Percentiles rank a stretch among this genome's conserved stretches.
phyloP scores from a whole-genome alignment of 495 filamentous ascomycete genomes.

The Margaritispora aquatica region DNA sequence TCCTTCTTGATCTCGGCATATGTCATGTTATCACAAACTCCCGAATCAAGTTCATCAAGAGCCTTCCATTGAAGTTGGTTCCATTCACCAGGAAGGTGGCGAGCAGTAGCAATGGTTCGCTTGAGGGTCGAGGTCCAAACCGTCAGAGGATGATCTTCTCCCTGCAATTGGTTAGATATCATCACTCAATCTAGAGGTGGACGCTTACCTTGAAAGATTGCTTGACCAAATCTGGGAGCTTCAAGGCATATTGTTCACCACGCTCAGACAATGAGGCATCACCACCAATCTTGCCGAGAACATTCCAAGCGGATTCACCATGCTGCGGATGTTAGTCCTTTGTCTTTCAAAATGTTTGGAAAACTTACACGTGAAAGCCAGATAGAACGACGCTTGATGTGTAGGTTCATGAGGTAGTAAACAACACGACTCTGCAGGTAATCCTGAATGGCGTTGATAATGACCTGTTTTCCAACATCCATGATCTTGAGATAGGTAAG shows the following conservation, averaged over 20 bases:
- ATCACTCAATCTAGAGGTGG: neutral
- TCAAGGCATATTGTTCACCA: conserved; percentile 77
- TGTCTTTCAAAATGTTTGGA: neutral
- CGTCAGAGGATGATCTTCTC: conserved; percentile 68
- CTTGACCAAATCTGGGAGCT: conserved; percentile 72
- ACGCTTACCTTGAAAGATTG: conserved; percentile 64
- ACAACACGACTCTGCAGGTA: conserved; percentile 94
- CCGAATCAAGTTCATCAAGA: conserved; percentile 92
- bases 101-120: conserved; percentile 87
- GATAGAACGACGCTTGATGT: conserved; percentile 95
- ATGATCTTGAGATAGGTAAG: conserved; percentile 96
- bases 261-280: conserved; percentile 83
- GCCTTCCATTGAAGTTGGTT: conserved; percentile 98
- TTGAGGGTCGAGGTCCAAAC: conserved; percentile 96
- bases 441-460: conserved; percentile 95
- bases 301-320: conserved; percentile 88
- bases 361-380: conserved; percentile 86
- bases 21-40: conserved; percentile 93
- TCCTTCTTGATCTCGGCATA: conserved; percentile 82
- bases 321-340: conserved; percentile 49
- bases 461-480: conserved; percentile 88
- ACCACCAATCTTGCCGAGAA: conserved; percentile 82
- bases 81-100: conserved; percentile 67
- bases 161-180: neutral
- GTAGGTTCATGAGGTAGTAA: conserved; percentile 97